Percentiles rank a stretch among this genome's conserved stretches.
These are phyloP conservation scores for Sorghum bicolor DNA, from an alignment of 176 grass and related monocot genomes.

Conservation along the genomic window DNA sequence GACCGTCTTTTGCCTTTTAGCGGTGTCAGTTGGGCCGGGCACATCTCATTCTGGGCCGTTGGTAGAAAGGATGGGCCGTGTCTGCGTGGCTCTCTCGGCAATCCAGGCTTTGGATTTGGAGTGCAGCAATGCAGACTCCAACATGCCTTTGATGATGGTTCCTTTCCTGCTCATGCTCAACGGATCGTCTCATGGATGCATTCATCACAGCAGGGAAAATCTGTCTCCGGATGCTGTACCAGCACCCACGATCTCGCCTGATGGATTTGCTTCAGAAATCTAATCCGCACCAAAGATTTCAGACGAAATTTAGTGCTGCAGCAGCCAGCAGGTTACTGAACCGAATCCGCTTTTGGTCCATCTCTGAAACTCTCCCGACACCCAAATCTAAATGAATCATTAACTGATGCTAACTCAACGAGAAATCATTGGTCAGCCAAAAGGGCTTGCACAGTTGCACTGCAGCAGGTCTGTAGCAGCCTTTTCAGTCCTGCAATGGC, in stretches of 20 bases:
- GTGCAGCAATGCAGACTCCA: too few relatives aligned
- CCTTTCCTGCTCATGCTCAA: too few relatives aligned
- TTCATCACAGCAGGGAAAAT: not conserved
- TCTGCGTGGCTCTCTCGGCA: too few relatives aligned
- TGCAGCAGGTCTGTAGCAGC: not conserved
- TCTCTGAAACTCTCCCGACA: not conserved
- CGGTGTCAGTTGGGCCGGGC: not conserved
- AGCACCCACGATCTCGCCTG: not conserved
- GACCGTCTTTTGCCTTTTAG: too few relatives aligned
- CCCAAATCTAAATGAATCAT: not conserved
- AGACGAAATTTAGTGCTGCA: not conserved
- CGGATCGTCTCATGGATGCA: not conserved
- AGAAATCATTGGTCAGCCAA: constrained; percentile 8
- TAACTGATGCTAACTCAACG: not conserved
- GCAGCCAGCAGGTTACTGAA: not conserved
- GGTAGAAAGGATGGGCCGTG: not conserved
- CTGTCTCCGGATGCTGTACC: not conserved
- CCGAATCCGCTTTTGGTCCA: not conserved
- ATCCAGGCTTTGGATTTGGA: too few relatives aligned
- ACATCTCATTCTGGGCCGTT: not conserved
- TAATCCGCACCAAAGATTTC: not conserved
- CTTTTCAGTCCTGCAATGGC: constrained; percentile 5
- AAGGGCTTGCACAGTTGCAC: not conserved
- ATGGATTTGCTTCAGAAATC: too few relatives aligned
- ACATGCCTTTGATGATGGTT: not conserved